Evolutionary conservation across 1,139 yeast species (phyloP).

Genomic region (Yamadazyma blattariae): DNA sequence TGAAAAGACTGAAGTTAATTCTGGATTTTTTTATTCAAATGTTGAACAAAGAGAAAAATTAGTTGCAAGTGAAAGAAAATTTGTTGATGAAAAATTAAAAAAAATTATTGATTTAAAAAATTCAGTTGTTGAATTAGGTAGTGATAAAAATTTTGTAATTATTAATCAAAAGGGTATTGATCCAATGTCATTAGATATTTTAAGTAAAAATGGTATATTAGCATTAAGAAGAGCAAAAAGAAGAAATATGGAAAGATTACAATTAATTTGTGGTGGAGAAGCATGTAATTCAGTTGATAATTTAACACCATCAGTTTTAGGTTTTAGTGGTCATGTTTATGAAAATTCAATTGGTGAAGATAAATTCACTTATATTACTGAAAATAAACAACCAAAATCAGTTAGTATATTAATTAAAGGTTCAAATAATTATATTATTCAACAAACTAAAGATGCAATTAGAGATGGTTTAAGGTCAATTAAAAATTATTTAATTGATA

Average conservation of each 20-base stretch:
- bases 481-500: constrained; percentile 84
- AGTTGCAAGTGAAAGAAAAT: constrained; percentile 89
- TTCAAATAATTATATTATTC: constrained; percentile 82
- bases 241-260: constrained; percentile 98
- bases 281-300: constrained; percentile 98
- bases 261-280: constrained; percentile 93
- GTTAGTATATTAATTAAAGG: constrained; percentile 93
- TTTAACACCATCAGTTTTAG: constrained; percentile 77
- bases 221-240: constrained; percentile 98
- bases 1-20: constrained; percentile 96
- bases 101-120: constrained; percentile 92
- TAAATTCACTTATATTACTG: constrained; percentile 93
- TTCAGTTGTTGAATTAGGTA: constrained; percentile 78
- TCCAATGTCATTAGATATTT: constrained; percentile 93
- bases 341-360: constrained; percentile 96
- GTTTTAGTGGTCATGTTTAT: constrained; percentile 87
- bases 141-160: constrained; percentile 81
- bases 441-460: constrained; percentile 94
- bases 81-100: constrained; percentile 89
- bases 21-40: constrained; percentile 89
- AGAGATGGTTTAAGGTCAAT: constrained; percentile 97
- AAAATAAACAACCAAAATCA: constrained; percentile 86
- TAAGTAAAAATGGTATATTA: constrained; percentile 89
- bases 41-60: constrained; percentile 97
- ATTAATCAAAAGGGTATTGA: constrained; percentile 99